Base-by-base conservation (phyloP, 768 basidiomycete genomes). In the Termitomyces sp. region DNA sequence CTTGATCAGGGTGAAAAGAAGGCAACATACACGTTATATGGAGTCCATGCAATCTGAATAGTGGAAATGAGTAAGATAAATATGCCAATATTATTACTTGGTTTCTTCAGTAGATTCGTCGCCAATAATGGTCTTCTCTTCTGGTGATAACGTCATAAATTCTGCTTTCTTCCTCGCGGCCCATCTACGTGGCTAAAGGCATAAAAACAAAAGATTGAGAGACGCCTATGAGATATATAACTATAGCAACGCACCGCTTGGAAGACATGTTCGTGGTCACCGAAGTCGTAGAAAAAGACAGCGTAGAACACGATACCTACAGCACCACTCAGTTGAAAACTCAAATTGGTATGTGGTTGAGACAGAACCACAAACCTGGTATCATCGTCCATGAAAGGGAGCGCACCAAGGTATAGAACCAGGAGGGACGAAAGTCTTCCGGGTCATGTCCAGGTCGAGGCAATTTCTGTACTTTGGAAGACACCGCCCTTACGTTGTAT, bases 231-330 rank as follows among this genome's bases (percentile, higher is more conserved):
- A 57, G 49, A 53, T 56, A n/a, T n/a, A 31, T 32, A 55, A 17
- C 14, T 20, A 52, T 37, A 53, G 15, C 2, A 50, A 77, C 85
- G 69, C 63, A 88, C 87, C 29, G 86, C 84, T 71, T 80, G 81
- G 71, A 88, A 90, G 32, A 88, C 84, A 69, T 90, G 87, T 29
- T 90, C 88, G 51, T 78, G 75, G n/a, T 87, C 84, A 4, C 88
- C 88, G 70, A 83, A 89, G 69, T 90, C 86, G 55, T 83, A 81
- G 59, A 86, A 71, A 69, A 90, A 86, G 25, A 86, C 74, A 3
- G 79, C 79, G 63, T 89, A 90, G 4, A 84, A 43, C 15, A 77
- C 69, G n/a, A 81, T 73, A 29, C 75, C 87, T 89, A 29, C n/a
- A 34, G 2, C 20, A n/a, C 11, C 15, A 1, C n/a, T 32, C 5